Base-by-base conservation (phyloP, 768 basidiomycete genomes). In the Neoboletus subvelutipes region DNA sequence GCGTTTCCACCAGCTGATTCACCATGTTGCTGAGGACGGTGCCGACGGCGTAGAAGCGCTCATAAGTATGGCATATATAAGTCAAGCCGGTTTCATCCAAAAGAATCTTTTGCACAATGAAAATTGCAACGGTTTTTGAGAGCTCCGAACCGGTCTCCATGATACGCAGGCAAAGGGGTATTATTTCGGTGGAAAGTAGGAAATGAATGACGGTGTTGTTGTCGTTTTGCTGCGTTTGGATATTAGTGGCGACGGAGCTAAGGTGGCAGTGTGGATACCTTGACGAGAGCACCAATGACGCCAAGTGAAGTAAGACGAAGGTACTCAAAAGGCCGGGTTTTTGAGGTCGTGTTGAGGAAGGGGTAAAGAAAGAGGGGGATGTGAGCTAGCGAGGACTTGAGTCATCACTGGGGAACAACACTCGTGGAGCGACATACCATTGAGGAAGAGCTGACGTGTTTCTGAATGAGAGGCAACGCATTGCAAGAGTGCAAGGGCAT, bases 1-100 rank as follows among this genome's bases (percentile, higher is more conserved):
- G 97, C 2, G 92, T 97, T 75, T 99, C 96, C 52, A 98, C 95
- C 48, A 99, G 82, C 70, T 98, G 94, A 68, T 89, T 90, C 62
- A 98, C 97, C 97, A 99, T 99, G 73, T 97, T 98, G 78, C 91
- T 92, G 57, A 99, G 80, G 17, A 99, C 97, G 9, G 96, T 97
- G 18, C 96, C 97, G 52, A 99, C 97, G 15, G 97, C 97, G 72
- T 98, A 98, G 77, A 99, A 99, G 51, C 97, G 83, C 72, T 99
- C 97, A 70, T 99, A 99, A n/a, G 97, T 99, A 74, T 99, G 97
- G 67, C 97, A 98, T 68, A 98, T 99, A 73, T 99, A 99, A 17
- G 94, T 95, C 57, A 99, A 77, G 20, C 97, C 97, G 4, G 96
- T 94, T 74, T 99, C 97, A 72, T 99, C 97, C 52, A 98, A 81